These are phyloP conservation scores for Gossypium anomalum DNA, from an alignment of 345 rosid species.

Conservation along the genomic window DNA sequence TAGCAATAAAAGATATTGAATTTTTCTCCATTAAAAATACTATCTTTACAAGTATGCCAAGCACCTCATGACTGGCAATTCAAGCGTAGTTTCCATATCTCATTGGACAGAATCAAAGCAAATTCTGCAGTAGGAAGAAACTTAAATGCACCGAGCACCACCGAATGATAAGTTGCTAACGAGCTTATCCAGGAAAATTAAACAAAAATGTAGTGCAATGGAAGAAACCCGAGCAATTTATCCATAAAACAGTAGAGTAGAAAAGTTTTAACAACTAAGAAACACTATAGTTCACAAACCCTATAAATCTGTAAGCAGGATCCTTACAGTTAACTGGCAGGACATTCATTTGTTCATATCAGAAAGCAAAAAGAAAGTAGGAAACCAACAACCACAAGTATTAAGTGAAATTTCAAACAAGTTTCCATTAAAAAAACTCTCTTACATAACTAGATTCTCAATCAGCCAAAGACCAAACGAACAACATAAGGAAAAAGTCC, in stretches of 20 bases:
- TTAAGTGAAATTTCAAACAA: not conserved
- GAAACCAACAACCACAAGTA: not conserved
- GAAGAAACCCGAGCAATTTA: not conserved
- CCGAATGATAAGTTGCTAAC: not conserved
- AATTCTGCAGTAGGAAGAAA: not conserved
- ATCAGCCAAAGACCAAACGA: not conserved
- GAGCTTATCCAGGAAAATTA: not conserved
- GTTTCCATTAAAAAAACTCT: not conserved
- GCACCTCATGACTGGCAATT: not conserved
- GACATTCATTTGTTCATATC: not conserved
- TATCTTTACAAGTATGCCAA: conserved; percentile 1
- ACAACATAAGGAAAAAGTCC: not conserved
- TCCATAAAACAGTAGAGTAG: not conserved
- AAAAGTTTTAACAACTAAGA: not conserved
- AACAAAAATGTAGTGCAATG: not conserved
- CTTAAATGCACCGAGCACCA: not conserved
- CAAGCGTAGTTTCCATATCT: not conserved
- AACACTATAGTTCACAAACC: not conserved
- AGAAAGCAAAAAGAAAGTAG: not conserved
- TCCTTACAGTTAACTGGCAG: not conserved
- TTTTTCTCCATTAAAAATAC: not conserved
- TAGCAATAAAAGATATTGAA: not conserved
- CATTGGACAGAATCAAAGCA: not conserved
- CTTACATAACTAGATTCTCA: not conserved
- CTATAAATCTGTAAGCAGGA: not conserved